These are phyloP conservation scores for Chrysanthemum makinoi DNA, from an alignment of 129 eudicot species.

Conservation along the genomic window DNA sequence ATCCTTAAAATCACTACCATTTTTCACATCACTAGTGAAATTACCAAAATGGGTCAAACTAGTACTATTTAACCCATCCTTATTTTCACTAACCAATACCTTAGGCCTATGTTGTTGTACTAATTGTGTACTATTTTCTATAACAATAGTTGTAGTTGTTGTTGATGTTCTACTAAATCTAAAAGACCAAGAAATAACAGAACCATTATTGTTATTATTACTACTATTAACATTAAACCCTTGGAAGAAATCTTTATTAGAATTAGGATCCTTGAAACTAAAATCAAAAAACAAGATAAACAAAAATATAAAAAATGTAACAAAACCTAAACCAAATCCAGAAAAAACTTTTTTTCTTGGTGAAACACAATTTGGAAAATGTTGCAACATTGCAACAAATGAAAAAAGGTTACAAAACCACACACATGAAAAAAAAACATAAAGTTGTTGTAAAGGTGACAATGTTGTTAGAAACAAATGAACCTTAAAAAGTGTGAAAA, in stretches of 20 bases:
- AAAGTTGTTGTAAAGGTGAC: conserved; percentile 20
- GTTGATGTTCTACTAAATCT: conserved; percentile 28
- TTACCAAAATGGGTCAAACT: conserved; percentile 24
- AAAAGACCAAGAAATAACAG: conserved; percentile 51
- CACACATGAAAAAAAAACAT: conserved; percentile 17
- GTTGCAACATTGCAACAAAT: conserved; percentile 43
- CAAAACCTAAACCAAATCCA: conserved; percentile 55
- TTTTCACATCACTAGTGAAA: conserved; percentile 17
- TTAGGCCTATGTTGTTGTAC: conserved; percentile 23
- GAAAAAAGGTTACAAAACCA: conserved; percentile 16
- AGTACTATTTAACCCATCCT: conserved; percentile 31
- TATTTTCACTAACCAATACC: conserved; percentile 17
- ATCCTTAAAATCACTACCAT: conserved; percentile 28
- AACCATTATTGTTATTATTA: conserved; percentile 33
- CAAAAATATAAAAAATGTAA: conserved; percentile 39
- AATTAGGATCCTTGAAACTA: conserved; percentile 41
- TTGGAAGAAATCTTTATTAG: conserved; percentile 42
- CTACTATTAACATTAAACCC: conserved; percentile 41
- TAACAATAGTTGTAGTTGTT: background rate
- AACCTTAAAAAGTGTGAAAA: background rate
- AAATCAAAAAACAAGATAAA: conserved; percentile 39
- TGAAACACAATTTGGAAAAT: conserved; percentile 43
- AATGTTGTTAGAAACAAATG: conserved; percentile 20
- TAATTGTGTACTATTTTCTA: conserved; percentile 35
- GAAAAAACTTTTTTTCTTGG: conserved; percentile 62